Base-by-base conservation (phyloP, 352 stramenopile species). In the Phytophthora sojae region DNA sequence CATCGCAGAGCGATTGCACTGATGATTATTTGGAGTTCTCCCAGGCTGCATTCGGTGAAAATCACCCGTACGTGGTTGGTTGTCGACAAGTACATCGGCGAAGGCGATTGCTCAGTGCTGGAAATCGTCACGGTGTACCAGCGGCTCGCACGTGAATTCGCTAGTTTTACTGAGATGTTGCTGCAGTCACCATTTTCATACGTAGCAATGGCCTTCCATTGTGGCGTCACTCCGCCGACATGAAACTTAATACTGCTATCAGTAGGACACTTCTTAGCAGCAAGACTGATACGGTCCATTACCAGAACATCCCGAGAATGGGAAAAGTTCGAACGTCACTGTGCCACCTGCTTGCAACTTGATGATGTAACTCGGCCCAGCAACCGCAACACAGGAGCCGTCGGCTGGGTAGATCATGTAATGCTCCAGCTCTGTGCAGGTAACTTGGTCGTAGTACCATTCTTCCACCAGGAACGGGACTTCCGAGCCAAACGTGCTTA, bases 331-430 rank as follows among this genome's bases (percentile, higher is more conserved):
- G 21, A 58, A 51, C 25, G 29, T 39, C 14, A 35, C 58, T 6
- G 15, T 14, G 3, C 44, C 58, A 21, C 49, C 30, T 15, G 30
- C 29, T 49, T 37, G 45, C 26, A 65, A n/a, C 9, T 58, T 21
- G 2, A 58, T 30, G 30, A 45, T 52, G 26, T 17, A 49, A 39
- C 21, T 57, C 9, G 39, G 15, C 45, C 29, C 50, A 26, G n/a
- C 14, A 30, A 65, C 39, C 14, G 58, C 32, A 51, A 65, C 44
- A 15, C 58, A 64, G 4, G 25, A 50, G n/a, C 39, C 58, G 21
- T 65, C 44, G 19, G 58, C 58, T 21, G 11, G 45, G 17, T 58
- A 65, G 5, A 57, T 57, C 58, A 64, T 64, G 17, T 50, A 57
- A n/a, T 64, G 45, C 5, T 64, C 58, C 39, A 50, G 21, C 14